Evolutionary conservation across 2,329 filamentous ascomycete genomes (phyloP).

Genomic region (Capronia americana): DNA sequence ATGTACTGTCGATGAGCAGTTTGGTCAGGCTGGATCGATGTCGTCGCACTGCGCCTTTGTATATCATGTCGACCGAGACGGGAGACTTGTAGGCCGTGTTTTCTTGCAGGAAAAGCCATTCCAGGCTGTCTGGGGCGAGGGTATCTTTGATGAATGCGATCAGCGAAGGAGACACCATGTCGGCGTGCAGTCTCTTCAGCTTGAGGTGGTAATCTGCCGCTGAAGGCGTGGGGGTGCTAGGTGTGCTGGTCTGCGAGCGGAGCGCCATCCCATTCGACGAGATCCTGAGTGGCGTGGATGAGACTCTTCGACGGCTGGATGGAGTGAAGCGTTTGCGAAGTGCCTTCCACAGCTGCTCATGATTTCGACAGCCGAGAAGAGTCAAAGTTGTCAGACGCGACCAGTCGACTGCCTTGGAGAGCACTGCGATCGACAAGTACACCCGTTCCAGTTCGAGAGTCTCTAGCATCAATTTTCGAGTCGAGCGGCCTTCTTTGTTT

Average conservation of each 20-base stretch:
- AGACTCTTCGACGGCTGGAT: constrained; percentile 39
- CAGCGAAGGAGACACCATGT: constrained; percentile 71
- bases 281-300: constrained; percentile 67
- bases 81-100: constrained; percentile 59
- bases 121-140: constrained; percentile 77
- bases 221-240: constrained; percentile 35
- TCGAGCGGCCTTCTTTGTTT: constrained; percentile 43
- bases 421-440: constrained; percentile 72
- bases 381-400: constrained; percentile 73
- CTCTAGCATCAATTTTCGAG: constrained; percentile 70
- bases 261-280: constrained; percentile 71
- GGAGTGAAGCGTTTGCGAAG: constrained; percentile 69
- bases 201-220: constrained; percentile 65
- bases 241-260: constrained; percentile 48
- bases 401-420: constrained; percentile 77
- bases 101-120: constrained; percentile 79
- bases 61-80: constrained; percentile 73
- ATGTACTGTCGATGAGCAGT: constrained; percentile 74
- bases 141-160: constrained; percentile 79
- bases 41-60: constrained; percentile 71
- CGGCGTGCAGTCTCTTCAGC: constrained; percentile 76
- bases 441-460: constrained; percentile 77
- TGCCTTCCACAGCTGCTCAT: constrained; percentile 77
- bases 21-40: constrained; percentile 75
- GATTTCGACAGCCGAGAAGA: constrained; percentile 73